Conservation (phyloP, 805 yeast genomes). For the Pichia pseudocactophila region DNA sequence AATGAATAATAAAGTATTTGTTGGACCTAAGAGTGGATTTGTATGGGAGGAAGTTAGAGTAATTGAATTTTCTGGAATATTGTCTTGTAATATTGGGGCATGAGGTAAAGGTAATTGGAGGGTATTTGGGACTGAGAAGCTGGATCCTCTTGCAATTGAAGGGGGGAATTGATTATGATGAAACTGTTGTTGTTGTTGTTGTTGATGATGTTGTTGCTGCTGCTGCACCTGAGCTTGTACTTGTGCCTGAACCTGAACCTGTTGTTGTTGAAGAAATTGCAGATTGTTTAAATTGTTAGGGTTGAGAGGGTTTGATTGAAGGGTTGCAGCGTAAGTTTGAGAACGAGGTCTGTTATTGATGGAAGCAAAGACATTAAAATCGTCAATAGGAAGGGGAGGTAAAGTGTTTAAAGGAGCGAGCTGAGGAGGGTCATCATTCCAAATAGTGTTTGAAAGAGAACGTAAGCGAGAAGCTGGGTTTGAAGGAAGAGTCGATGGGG, state of each 20-base stretch:
- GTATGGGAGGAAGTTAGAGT: conserved; percentile 64
- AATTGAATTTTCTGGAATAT: conserved; percentile 48
- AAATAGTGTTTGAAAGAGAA: conserved; percentile 33
- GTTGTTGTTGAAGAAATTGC: conserved; percentile 1
- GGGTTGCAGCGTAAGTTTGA: conserved; percentile 28
- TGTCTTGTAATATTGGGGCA: conserved; percentile 36
- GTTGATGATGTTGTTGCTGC: conserved; percentile 14
- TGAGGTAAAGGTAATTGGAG: not conserved
- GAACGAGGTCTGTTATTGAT: conserved; percentile 36
- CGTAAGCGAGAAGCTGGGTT: conserved; percentile 29
- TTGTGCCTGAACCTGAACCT: too few relatives aligned
- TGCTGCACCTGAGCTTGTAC: conserved; percentile 1
- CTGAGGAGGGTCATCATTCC: not conserved
- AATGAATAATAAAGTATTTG: conserved; percentile 68
- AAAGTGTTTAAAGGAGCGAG: too few relatives aligned
- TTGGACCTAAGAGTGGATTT: conserved; percentile 63
- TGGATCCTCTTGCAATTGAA: conserved; percentile 7
- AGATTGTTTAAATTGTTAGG: conserved; percentile 6
- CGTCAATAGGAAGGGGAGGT: too few relatives aligned
- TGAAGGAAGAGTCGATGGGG: conserved; percentile 7
- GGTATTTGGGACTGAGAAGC: not conserved
- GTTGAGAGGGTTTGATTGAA: not conserved
- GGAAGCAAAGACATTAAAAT: too few relatives aligned
- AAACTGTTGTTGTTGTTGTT: conserved; percentile 14
- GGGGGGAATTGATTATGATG: conserved; percentile 1